Conservation (phyloP, 225 moss, liverwort and hornwort genomes). For the Antitrichia curtipendula region DNA sequence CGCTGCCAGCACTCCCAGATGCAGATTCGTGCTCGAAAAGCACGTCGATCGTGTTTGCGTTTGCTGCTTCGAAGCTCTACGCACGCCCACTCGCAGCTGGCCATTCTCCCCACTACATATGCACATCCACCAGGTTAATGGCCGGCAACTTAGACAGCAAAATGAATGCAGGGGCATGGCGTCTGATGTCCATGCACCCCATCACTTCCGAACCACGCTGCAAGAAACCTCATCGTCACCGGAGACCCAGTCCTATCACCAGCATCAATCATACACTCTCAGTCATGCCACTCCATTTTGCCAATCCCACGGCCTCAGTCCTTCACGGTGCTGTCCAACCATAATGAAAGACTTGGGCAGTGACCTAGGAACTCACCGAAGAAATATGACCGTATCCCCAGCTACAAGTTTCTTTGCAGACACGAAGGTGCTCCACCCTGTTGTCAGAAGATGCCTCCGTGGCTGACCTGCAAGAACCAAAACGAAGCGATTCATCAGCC, state of each 20-base stretch:
- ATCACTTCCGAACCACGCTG: not conserved
- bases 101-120: conserved; percentile 61
- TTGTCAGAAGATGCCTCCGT: conserved; percentile 82
- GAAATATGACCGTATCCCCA: conserved; percentile 79
- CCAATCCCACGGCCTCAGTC: not conserved
- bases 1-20: conserved; percentile 75
- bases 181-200: not conserved
- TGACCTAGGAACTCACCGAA: conserved; percentile 31
- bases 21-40: conserved; percentile 53
- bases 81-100: conserved; percentile 68
- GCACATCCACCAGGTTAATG: not conserved
- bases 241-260: not conserved
- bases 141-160: not conserved
- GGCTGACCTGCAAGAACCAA: conserved; percentile 54
- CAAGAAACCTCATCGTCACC: not conserved
- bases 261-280: not conserved
- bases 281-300: not conserved
- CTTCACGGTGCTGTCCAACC: not conserved
- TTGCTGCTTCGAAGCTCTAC: conserved; percentile 50
- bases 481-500: not conserved
- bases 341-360: not conserved
- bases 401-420: conserved; percentile 76
- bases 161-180: not conserved
- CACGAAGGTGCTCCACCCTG: conserved; percentile 97
- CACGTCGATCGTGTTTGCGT: conserved; percentile 24